A percentile compares a stretch with the other conserved stretches of the same genome.
Conservation (phyloP, 768 basidiomycete genomes). For the Mycena vulgaris region DNA sequence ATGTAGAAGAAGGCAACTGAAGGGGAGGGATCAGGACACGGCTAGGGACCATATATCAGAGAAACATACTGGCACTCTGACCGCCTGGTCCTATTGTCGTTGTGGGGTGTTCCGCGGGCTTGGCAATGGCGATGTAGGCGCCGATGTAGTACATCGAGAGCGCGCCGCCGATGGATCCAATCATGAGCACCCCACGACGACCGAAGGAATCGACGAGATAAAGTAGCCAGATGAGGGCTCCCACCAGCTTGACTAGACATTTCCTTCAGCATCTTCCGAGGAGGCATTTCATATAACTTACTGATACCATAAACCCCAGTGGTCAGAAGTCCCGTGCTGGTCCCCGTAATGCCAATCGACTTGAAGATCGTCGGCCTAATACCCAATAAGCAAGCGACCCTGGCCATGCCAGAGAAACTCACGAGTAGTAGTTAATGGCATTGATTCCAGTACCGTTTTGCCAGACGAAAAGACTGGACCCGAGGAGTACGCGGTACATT, state of each 20-base stretch:
- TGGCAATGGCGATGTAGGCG: conserved; percentile 58
- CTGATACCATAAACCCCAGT: conserved; percentile 69
- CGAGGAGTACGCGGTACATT: conserved; percentile 54
- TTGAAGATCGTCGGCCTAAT: conserved; percentile 62
- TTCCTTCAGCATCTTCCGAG: neutral
- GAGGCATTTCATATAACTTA: conserved; percentile 41
- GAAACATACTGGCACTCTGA: conserved; percentile 48
- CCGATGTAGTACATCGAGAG: conserved; percentile 62
- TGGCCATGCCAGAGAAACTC: neutral
- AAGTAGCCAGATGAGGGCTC: conserved; percentile 59
- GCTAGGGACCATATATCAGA: conserved; percentile 25
- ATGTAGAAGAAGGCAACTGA: conserved; percentile 55
- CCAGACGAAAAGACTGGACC: conserved; percentile 57
- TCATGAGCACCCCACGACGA: conserved; percentile 56
- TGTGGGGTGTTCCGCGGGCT: conserved; percentile 44
- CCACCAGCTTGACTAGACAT: conserved; percentile 49
- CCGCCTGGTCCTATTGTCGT: conserved; percentile 44
- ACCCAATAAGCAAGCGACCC: neutral
- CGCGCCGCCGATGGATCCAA: conserved; percentile 57
- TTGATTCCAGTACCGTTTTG: conserved; percentile 62
- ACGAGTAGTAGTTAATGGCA: conserved; percentile 63
- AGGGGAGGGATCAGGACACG: neutral
- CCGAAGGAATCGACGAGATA: conserved; percentile 61
- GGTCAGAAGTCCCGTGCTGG: conserved; percentile 54
- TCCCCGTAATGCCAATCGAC: conserved; percentile 60